Conservation (phyloP, 2,329 filamentous ascomycete genomes). For the Periglandula ipomoeae region DNA sequence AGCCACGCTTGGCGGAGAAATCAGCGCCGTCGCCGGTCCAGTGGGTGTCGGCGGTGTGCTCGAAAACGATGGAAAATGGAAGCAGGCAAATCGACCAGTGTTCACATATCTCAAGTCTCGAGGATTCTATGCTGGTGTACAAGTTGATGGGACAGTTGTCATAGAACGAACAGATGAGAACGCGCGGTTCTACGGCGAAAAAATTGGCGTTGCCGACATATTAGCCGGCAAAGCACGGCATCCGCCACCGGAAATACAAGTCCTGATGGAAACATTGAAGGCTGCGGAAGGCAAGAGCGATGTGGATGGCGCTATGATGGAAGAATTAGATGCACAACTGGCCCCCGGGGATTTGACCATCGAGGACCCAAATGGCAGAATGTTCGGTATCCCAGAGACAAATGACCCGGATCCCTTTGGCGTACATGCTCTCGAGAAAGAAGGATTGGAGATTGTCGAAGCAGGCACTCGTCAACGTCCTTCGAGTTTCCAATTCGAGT, state of each 20-base stretch:
- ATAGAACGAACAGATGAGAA: constrained; percentile 80
- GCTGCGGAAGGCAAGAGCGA: constrained; percentile 24
- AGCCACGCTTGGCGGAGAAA: constrained; percentile 66
- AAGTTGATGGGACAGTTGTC: constrained; percentile 77
- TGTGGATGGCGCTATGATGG: constrained; percentile 22
- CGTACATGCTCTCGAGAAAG: constrained; percentile 24
- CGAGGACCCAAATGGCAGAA: constrained; percentile 16
- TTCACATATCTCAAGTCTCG: constrained; percentile 73
- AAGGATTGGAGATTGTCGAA: constrained; percentile 27
- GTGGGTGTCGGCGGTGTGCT: constrained; percentile 63
- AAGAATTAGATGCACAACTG: constrained; percentile 23
- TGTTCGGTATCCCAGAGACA: constrained; percentile 28
- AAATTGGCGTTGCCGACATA: constrained; percentile 34
- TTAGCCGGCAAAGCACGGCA: constrained; percentile 31
- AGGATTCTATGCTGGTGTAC: constrained; percentile 77
- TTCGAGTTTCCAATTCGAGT: constrained; percentile 26
- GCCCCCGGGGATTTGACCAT: constrained; percentile 26
- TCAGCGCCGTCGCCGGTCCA: constrained; percentile 62
- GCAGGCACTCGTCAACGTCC: constrained; percentile 25
- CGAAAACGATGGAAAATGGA: constrained; percentile 43
- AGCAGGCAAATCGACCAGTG: constrained; percentile 42
- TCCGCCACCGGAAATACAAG: constrained; percentile 17
- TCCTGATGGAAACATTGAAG: constrained; percentile 25
- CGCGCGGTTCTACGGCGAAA: constrained; percentile 67
- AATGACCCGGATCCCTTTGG: constrained; percentile 30